A percentile compares a stretch with the other conserved stretches of the same genome.
Evolutionary conservation across 805 yeast genomes (phyloP).

Genomic region (Wickerhamiella azymoides): DNA sequence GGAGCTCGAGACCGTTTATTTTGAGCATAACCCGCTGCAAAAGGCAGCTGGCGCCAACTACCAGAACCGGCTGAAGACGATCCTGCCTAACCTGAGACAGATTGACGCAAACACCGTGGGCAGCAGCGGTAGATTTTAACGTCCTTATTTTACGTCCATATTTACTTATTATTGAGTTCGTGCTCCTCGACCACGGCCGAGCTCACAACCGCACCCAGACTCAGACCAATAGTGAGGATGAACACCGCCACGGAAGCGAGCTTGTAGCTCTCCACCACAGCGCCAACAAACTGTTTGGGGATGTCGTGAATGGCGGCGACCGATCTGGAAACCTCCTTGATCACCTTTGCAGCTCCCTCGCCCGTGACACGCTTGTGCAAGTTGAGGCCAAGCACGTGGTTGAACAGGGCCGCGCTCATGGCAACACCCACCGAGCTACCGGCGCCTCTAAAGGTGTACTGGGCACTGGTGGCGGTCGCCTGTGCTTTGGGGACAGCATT

Average conservation of each 20-base stretch:
- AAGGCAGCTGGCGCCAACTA: constrained; percentile 59
- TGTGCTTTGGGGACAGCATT: constrained; percentile 57
- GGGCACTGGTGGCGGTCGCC: constrained; percentile 80
- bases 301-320: constrained; percentile 37
- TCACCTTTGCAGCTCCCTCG: constrained; percentile 33
- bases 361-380: constrained; percentile 22
- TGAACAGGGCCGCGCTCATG: constrained; percentile 52
- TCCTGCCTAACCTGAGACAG: constrained; percentile 56
- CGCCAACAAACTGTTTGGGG: constrained; percentile 32
- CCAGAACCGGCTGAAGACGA: constrained; percentile 64
- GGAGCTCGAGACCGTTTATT: constrained; percentile 71
- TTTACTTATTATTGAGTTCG: background rate
- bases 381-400: constrained; percentile 29
- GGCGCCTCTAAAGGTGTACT: constrained; percentile 74
- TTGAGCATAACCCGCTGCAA: constrained; percentile 89
- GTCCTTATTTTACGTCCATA: background rate
- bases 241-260: background rate
- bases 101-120: constrained; percentile 72
- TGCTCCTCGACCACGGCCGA: background rate
- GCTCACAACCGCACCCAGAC: background rate
- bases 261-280: constrained; percentile 27
- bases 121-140: background rate
- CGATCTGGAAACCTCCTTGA: constrained; percentile 34
- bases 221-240: background rate
- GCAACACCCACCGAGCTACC: constrained; percentile 80